A percentile compares a stretch with the other conserved stretches of the same genome.
Conservation (phyloP, 306 rosid genomes). For the Parietaria judaica region DNA sequence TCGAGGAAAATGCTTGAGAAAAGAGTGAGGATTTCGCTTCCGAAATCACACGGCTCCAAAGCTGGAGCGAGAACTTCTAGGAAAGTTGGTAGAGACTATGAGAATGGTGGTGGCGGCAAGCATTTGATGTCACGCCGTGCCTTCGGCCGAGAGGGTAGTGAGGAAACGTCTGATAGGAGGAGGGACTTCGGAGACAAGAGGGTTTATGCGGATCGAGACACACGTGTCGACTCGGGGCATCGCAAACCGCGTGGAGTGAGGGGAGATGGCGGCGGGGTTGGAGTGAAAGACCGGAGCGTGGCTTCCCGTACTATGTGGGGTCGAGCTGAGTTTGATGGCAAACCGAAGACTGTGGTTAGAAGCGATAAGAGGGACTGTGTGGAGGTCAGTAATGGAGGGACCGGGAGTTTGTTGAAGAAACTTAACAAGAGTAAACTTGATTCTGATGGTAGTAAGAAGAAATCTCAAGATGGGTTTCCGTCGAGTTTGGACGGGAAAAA, state of each 20-base stretch:
- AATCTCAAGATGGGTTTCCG: conserved; percentile 15
- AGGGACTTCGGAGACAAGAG: conserved; percentile 20
- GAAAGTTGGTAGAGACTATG: conserved; percentile 1
- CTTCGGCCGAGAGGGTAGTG: conserved; percentile 10
- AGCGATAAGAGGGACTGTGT: conserved; percentile 12
- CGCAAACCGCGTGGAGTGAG: conserved; percentile 11
- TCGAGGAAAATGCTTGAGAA: conserved; percentile 26
- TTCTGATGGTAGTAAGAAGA: conserved; percentile 18
- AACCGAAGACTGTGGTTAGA: conserved; percentile 22
- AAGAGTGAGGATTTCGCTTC: conserved; percentile 26
- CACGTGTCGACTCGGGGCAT: conserved; percentile 11
- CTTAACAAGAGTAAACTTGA: conserved; percentile 22
- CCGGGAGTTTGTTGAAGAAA: conserved; percentile 27
- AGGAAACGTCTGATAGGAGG: conserved; percentile 9
- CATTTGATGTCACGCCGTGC: conserved; percentile 6
- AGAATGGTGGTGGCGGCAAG: conserved; percentile 15
- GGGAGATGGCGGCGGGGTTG: conserved; percentile 16
- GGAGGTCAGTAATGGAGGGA: conserved; percentile 18
- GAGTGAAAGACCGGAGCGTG: conserved; percentile 7
- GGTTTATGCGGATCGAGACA: conserved; percentile 23
- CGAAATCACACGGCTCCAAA: conserved; percentile 11
- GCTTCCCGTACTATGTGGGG: conserved; percentile 33
- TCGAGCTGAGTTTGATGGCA: conserved; percentile 20
- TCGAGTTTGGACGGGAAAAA: conserved; percentile 28
- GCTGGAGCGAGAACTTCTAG: conserved; percentile 14